Base-by-base conservation (phyloP, 2,329 filamentous ascomycete species). In the Neocatenulostroma microsporum region DNA sequence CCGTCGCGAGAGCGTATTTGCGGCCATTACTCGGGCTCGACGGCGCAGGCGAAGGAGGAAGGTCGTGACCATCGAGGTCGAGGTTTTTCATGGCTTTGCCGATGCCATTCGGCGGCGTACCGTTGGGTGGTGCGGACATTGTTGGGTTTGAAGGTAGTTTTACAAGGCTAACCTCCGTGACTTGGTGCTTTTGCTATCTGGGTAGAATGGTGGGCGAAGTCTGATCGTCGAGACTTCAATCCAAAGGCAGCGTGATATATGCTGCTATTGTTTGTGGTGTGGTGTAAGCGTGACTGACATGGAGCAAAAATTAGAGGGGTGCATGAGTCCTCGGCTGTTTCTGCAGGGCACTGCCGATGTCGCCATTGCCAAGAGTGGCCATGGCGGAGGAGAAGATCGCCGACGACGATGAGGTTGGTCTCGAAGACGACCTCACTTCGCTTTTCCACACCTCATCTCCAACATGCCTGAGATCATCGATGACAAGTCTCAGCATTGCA, bases 1-100 rank as follows among this genome's bases (percentile, higher is more conserved):
- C 91, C 4, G 91, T 98, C 40, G 89, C 89, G 43, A 98, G 76
- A 30, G 88, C 87, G 65, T 96, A 98, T 50, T 86, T 84, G 49
- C 82, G 78, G 46, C 86, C 87, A 57, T 80, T 83, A 57, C 81
- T 76, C 17, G 91, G 91, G 57, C 82, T 94, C 12, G 89, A 96
- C 2, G 89, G 87, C 17, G 91, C 86, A 2, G 91, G 91, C 6
- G 91, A 95, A 1, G 88, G 88, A 34, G 88, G 88, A 34, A 94
- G 70, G 54, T 88, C 71, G 64, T 93, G 83, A 27, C 86, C 86
- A 54, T 89, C 82, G 41, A 87, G 69, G 59, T 94, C 86, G 46
- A 88, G 69, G 49, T 77, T 51, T 24, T 60, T 58, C 40, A 67
- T 53, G 34, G 56, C 58, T 51, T 67, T 68, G 43, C 54, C 61